phyloP scores from a whole-genome alignment of 306 rosid species.

The Gleditsia sinensis region DNA sequence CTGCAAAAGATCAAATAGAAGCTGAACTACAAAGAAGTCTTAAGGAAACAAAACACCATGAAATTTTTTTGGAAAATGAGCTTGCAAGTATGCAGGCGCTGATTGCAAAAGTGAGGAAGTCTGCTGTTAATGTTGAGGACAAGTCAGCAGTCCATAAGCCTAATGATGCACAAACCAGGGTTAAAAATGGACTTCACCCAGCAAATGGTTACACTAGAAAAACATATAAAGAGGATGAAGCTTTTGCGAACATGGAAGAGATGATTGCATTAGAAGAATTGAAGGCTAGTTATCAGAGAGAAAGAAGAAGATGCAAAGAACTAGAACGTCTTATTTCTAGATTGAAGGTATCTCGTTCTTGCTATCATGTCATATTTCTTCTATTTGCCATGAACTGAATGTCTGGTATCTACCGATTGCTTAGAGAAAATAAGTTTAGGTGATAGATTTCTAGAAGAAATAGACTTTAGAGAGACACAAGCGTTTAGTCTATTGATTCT shows the following conservation, averaged over 20 bases:
- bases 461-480: background rate
- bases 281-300: slow-evolving; percentile 64
- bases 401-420: background rate
- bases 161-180: slow-evolving; percentile 40
- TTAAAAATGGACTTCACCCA: slow-evolving; percentile 38
- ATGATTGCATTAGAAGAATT: slow-evolving; percentile 51
- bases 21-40: slow-evolving; percentile 56
- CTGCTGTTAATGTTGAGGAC: slow-evolving; percentile 48
- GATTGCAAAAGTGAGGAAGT: slow-evolving; percentile 58
- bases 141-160: slow-evolving; percentile 44
- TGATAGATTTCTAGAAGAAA: slow-evolving; percentile 2
- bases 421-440: slow-evolving; percentile 14
- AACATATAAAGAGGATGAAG: slow-evolving; percentile 47
- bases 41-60: slow-evolving; percentile 64
- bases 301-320: slow-evolving; percentile 71
- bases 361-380: slow-evolving; percentile 9
- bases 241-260: slow-evolving; percentile 39
- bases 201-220: slow-evolving; percentile 44
- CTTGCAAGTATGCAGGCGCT: slow-evolving; percentile 65
- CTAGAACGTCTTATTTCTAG: slow-evolving; percentile 60
- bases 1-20: slow-evolving; percentile 65
- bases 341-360: slow-evolving; percentile 58
- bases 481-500: background rate
- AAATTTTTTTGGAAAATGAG: slow-evolving; percentile 73
- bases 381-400: slow-evolving; percentile 5